These are phyloP conservation scores for Penicillium goetzii DNA, from an alignment of 495 filamentous ascomycete species.

Conservation along the genomic window DNA sequence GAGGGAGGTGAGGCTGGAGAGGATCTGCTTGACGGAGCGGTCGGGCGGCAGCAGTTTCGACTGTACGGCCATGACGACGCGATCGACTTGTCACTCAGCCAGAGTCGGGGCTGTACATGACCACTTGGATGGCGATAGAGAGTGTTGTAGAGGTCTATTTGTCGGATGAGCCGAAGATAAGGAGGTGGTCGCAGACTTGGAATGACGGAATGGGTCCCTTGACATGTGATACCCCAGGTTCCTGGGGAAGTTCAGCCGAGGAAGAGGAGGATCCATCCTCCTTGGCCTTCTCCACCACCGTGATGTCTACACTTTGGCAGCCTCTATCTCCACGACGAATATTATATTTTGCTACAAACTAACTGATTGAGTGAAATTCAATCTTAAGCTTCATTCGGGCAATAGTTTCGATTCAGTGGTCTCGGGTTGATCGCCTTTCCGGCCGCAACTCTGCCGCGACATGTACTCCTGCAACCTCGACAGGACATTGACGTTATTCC, in stretches of 20 bases:
- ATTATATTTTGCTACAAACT: not conserved
- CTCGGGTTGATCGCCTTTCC: not conserved
- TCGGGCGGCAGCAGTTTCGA: slow-evolving; percentile 77
- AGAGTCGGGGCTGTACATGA: slow-evolving; percentile 39
- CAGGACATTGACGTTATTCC: slow-evolving; percentile 29
- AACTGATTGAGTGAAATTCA: not conserved
- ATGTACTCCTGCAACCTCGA: slow-evolving; percentile 23
- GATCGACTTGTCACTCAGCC: slow-evolving; percentile 32
- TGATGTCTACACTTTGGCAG: not conserved
- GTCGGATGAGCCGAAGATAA: slow-evolving; percentile 9
- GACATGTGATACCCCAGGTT: slow-evolving; percentile 39
- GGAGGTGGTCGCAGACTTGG: slow-evolving; percentile 13
- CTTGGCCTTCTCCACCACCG: not conserved
- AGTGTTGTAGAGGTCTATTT: not conserved
- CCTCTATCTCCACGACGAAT: not conserved
- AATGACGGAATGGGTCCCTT: slow-evolving; percentile 24
- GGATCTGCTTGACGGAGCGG: slow-evolving; percentile 70
- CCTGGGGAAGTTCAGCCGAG: slow-evolving; percentile 38
- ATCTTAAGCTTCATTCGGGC: not conserved
- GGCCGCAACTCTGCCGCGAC: not conserved
- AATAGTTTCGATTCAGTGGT: not conserved
- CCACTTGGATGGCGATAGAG: slow-evolving; percentile 13
- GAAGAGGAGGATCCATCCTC: not conserved
- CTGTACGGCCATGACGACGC: slow-evolving; percentile 68
- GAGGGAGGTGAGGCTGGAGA: slow-evolving; percentile 71